Conservation (phyloP, 345 rosid species). For the Arabis alpina region DNA sequence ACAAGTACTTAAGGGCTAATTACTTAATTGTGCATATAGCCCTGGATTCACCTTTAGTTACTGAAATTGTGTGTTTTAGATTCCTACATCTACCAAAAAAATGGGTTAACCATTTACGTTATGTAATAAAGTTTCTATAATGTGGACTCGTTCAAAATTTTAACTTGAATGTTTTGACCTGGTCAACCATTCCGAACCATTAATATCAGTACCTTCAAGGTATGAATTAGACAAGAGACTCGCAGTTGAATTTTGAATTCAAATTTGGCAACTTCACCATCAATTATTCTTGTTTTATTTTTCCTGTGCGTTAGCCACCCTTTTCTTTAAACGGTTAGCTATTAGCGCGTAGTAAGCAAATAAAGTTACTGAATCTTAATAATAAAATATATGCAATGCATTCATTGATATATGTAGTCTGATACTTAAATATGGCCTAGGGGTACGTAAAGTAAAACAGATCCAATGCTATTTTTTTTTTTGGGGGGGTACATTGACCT, state of each 20-base stretch:
- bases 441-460: too few relatives aligned
- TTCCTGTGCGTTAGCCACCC: too few relatives aligned
- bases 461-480: too few relatives aligned
- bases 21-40: background rate
- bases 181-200: too few relatives aligned
- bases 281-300: background rate
- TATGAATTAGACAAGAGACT: background rate
- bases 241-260: constrained; percentile 13
- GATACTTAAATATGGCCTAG: too few relatives aligned
- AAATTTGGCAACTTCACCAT: constrained; percentile 28
- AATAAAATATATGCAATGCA: background rate
- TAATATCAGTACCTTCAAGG: background rate
- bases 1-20: too few relatives aligned
- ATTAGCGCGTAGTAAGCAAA: background rate
- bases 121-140: too few relatives aligned
- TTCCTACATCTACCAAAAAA: background rate
- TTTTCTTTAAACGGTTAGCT: too few relatives aligned
- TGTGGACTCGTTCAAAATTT: too few relatives aligned
- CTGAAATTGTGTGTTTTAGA: background rate
- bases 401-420: too few relatives aligned
- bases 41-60: too few relatives aligned
- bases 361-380: background rate
- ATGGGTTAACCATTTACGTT: background rate
- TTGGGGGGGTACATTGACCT: background rate
- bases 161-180: too few relatives aligned